Percentiles rank a stretch among this genome's conserved stretches.
Conservation (phyloP, 2,329 filamentous ascomycete genomes). For the Plenodomus lindquistii region DNA sequence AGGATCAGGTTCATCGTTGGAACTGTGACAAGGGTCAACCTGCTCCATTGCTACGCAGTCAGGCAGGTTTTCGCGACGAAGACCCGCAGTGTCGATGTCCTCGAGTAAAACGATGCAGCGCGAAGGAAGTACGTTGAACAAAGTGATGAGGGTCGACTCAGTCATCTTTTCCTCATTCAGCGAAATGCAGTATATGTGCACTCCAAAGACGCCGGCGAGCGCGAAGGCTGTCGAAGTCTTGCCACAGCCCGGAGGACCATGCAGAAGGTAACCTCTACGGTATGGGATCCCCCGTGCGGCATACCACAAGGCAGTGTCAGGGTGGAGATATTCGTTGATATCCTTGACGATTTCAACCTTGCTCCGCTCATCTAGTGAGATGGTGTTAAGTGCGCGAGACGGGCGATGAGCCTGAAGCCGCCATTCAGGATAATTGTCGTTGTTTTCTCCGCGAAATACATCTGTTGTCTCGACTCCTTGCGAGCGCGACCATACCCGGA, state of each 20-base stretch:
- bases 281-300: slow-evolving; percentile 83
- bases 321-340: slow-evolving; percentile 77
- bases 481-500: slow-evolving; percentile 50
- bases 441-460: slow-evolving; percentile 49
- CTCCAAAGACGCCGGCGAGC: slow-evolving; percentile 52
- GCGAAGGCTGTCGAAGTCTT: slow-evolving; percentile 59
- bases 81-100: slow-evolving; percentile 53
- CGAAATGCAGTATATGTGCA: slow-evolving; percentile 52
- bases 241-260: slow-evolving; percentile 79
- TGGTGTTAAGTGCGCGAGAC: slow-evolving; percentile 73
- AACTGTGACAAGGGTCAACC: not conserved
- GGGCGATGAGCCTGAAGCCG: slow-evolving; percentile 57
- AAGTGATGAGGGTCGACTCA: slow-evolving; percentile 61
- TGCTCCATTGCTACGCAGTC: not conserved
- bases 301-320: slow-evolving; percentile 75
- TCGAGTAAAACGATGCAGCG: slow-evolving; percentile 53
- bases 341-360: slow-evolving; percentile 70
- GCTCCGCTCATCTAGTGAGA: slow-evolving; percentile 69
- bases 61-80: slow-evolving; percentile 43
- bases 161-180: slow-evolving; percentile 71
- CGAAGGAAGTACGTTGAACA: slow-evolving; percentile 49
- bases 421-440: slow-evolving; percentile 44
- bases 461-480: slow-evolving; percentile 50
- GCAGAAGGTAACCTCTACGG: slow-evolving; percentile 77
- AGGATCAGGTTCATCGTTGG: not conserved